Evolutionary conservation across 495 filamentous ascomycete genomes (phyloP), one percentile per base, ranked within the genome.

Genomic region (Bombardia bombarda): DNA sequence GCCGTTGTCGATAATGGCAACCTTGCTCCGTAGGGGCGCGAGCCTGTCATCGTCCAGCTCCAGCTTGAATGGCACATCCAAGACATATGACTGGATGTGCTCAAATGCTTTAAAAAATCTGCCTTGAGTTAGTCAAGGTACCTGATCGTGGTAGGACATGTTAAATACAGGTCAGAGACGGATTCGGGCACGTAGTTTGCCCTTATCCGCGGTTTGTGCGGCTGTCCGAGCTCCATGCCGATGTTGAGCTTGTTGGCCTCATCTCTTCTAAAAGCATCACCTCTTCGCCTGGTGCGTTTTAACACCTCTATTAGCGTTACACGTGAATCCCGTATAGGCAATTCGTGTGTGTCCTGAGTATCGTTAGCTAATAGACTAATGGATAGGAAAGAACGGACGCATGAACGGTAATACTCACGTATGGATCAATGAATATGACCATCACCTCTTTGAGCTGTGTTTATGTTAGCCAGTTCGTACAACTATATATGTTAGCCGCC

Each of bases 1-100:
- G 12, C 39, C 39, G 9, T 32, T 32, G 39, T 42, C 39, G 17
- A 42, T 32, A 18, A 42, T 42, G 16, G 39, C 39, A 12, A 42
- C 39, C 26, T 32, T 42, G 28, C 25, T 42, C 7, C 39, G 26
- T 3, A 32, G 19, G 7, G 7, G 17, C 6, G 9, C 14, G 18
- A 42, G 39, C 25, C 21, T 32, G 4, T 6, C 16, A 28, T 32
- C 25, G 28, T 42, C 39, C 3, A 3, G 7, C 12, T 32, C 39
- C 7, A 32, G 14, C 10, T 13, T 10, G 17, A 20, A 19, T 5
- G 34, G 34, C 17, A 19, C 8, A 6, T 16, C 24, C 4, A 42
- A 17, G 3, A 16, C 16, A 5, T 28, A 22, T 14, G 3, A 7
- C 39, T 32, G 26, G 16, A 28, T 28, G 16, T 42, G 32, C 3